Percentiles rank a stretch among this genome's conserved stretches.
These are phyloP conservation scores for Goffeauzyma gilvescens DNA, from an alignment of 768 basidiomycete genomes.

Conservation along the genomic window DNA sequence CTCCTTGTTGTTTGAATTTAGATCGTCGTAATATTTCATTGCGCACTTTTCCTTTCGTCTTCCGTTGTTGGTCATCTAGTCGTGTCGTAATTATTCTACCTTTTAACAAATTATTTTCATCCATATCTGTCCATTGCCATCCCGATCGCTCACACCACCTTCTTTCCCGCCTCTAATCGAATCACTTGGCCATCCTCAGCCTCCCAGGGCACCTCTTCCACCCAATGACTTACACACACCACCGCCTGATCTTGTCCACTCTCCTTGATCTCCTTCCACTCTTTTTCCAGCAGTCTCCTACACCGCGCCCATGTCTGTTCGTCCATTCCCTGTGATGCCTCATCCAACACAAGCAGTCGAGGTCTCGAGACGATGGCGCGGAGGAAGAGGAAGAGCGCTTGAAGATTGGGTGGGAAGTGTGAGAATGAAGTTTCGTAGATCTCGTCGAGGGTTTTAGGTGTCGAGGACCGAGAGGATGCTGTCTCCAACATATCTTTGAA, in stretches of 20 bases:
- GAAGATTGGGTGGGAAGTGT: constrained; percentile 51
- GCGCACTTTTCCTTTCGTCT: too few relatives aligned
- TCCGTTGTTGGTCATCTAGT: too few relatives aligned
- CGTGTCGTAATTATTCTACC: too few relatives aligned
- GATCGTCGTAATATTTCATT: too few relatives aligned
- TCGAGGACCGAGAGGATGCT: too few relatives aligned
- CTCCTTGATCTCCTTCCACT: constrained; percentile 18
- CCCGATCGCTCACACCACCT: too few relatives aligned
- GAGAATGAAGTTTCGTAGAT: constrained; percentile 37
- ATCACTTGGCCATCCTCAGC: constrained; percentile 1
- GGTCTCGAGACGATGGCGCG: constrained; percentile 62
- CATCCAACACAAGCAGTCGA: constrained; percentile 64
- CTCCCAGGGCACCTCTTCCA: constrained; percentile 72
- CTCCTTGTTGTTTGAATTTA: too few relatives aligned
- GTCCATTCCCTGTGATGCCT: constrained; percentile 87
- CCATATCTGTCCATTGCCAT: too few relatives aligned
- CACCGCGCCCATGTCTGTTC: constrained; percentile 51
- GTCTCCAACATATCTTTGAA: constrained; percentile 34
- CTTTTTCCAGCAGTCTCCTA: constrained; percentile 43
- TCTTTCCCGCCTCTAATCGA: constrained; percentile 2
- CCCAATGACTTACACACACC: constrained; percentile 75
- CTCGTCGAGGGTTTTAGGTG: constrained; percentile 37
- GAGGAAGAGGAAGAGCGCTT: constrained; percentile 63
- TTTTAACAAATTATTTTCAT: too few relatives aligned
- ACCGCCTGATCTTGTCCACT: constrained; percentile 43